These are phyloP conservation scores for Lyophyllum semitale DNA, from an alignment of 768 basidiomycete species.

Conservation along the genomic window DNA sequence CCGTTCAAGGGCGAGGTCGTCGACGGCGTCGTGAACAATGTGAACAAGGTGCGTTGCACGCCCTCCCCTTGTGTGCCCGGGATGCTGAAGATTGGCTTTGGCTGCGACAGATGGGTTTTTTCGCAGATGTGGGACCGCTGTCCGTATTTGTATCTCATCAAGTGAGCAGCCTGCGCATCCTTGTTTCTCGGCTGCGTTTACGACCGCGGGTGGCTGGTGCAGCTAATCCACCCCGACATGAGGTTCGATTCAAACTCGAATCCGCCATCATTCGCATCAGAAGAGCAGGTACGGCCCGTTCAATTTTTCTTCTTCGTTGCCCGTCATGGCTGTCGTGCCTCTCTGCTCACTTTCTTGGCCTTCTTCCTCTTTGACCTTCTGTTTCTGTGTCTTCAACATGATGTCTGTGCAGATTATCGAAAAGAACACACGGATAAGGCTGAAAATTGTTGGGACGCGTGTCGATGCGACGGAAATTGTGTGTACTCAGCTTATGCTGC, in stretches of 20 bases:
- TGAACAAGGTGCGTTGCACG: slow-evolving; percentile 75
- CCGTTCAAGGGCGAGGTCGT: slow-evolving; percentile 99
- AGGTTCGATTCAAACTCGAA: slow-evolving; percentile 94
- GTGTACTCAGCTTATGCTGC: slow-evolving; percentile 28
- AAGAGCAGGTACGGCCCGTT: slow-evolving; percentile 68
- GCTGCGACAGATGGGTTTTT: slow-evolving; percentile 90
- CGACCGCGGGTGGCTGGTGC: slow-evolving; percentile 4
- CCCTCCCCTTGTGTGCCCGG: not conserved
- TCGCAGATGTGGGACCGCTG: slow-evolving; percentile 93
- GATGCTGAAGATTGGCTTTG: not conserved
- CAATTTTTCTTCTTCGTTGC: not conserved
- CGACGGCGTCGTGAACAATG: slow-evolving; percentile 93
- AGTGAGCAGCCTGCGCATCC: slow-evolving; percentile 45
- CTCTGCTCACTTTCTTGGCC: not conserved
- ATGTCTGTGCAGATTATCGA: slow-evolving; percentile 73
- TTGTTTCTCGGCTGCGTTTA: not conserved
- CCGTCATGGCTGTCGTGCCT: not conserved
- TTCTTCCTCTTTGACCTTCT: not conserved
- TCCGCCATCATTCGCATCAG: slow-evolving; percentile 94
- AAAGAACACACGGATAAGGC: slow-evolving; percentile 87
- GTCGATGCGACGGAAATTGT: slow-evolving; percentile 98
- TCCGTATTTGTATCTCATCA: slow-evolving; percentile 95
- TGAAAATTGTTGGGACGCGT: slow-evolving; percentile 98
- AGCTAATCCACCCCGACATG: slow-evolving; percentile 95
- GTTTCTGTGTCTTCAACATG: not conserved